A percentile compares a stretch with the other conserved stretches of the same genome.
phyloP scores from a whole-genome alignment of 805 yeast genomes.

The Monosporozyma unispora region DNA sequence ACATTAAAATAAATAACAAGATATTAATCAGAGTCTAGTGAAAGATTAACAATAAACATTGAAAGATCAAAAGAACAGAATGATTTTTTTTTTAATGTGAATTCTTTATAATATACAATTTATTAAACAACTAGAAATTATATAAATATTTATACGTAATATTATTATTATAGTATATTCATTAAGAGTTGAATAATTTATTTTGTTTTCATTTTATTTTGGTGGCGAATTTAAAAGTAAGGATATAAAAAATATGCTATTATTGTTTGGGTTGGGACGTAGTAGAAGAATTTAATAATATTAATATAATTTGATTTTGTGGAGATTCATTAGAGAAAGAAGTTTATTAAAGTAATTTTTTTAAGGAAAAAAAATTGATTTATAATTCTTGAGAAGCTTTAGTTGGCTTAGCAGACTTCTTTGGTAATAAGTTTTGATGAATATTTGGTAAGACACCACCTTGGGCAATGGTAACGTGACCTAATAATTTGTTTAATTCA shows the following conservation, averaged over 20 bases:
- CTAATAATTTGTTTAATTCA: slow-evolving; percentile 89
- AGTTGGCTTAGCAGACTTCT: slow-evolving; percentile 53
- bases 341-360: background rate
- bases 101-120: slow-evolving; percentile 2
- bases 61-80: background rate
- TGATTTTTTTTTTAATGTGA: background rate
- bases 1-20: too few relatives aligned
- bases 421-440: slow-evolving; percentile 84
- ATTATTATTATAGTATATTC: background rate
- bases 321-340: background rate
- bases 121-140: background rate
- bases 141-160: background rate
- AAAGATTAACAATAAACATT: too few relatives aligned
- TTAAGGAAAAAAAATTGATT: slow-evolving; percentile 8
- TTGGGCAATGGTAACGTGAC: slow-evolving; percentile 93
- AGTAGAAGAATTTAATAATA: background rate
- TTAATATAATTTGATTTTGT: background rate
- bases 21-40: too few relatives aligned
- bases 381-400: slow-evolving; percentile 63
- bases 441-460: slow-evolving; percentile 99
- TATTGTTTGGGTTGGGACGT: background rate
- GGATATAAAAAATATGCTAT: background rate
- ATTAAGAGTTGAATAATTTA: background rate
- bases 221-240: background rate
- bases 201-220: background rate